A percentile compares a stretch with the other conserved stretches of the same genome.
These are phyloP conservation scores for Cynanchum wilfordii DNA, from an alignment of 257 asterid genomes.

Conservation along the genomic window DNA sequence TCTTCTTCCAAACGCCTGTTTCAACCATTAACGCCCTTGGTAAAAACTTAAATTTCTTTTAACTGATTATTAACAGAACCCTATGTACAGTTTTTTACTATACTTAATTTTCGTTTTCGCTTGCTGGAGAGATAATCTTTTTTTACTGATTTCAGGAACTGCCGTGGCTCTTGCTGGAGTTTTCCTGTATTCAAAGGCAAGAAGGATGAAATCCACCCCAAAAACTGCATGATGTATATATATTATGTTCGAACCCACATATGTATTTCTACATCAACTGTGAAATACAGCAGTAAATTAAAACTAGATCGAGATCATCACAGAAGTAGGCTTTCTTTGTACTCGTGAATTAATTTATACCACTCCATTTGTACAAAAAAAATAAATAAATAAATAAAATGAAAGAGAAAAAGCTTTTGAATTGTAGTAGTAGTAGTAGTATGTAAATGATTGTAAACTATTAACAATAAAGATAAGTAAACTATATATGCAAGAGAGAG, in stretches of 20 bases:
- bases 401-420: not conserved
- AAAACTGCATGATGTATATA: constrained; percentile 35
- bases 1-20: constrained; percentile 67
- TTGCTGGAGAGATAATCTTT: not conserved
- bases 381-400: too few species aligned
- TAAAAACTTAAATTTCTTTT: constrained; percentile 6
- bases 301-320: not conserved
- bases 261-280: not conserved
- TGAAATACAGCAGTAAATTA: not conserved
- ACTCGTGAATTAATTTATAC: not conserved
- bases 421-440: not conserved
- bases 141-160: constrained; percentile 44
- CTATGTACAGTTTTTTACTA: too few species aligned
- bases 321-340: not conserved
- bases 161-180: constrained; percentile 86
- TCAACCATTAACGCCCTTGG: constrained; percentile 54
- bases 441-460: too few species aligned
- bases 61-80: not conserved
- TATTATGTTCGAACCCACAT: not conserved
- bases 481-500: too few species aligned
- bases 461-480: too few species aligned
- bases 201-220: constrained; percentile 47
- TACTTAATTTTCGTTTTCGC: too few species aligned
- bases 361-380: not conserved
- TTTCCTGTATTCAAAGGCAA: constrained; percentile 65